Base-by-base conservation (phyloP, 2,329 filamentous ascomycete genomes). In the Chlorencoelia australis region DNA sequence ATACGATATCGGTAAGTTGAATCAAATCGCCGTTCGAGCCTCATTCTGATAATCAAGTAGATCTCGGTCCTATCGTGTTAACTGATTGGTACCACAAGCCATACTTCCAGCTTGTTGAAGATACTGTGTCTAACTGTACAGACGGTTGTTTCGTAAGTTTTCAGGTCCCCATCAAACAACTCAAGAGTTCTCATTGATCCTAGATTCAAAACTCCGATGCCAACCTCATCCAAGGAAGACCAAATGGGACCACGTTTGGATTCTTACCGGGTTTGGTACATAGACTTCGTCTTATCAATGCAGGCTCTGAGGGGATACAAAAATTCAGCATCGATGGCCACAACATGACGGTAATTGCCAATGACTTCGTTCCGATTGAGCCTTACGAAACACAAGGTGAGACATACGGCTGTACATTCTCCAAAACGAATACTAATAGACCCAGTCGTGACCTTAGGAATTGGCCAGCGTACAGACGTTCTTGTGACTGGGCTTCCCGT, bases 331-430 rank as follows among this genome's bases (percentile, higher is more conserved):
- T 59, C 16, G 66, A 73, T 34, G 67, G 66, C 1, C 51, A 68
- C 35, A 75, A 67, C 3, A 49, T 74, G 2, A 80, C 77, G 0
- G 71, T 69, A 5, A 65, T 85, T 32, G 78, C 79, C 57, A 83
- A 83, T 51, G 66, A 79, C 29, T 54, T 65, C 9, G 70, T 78
- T 0, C 71, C 73, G 1, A 62, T 79, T 8, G 50, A 71, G 36
- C 77, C 79, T 0, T 83, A 80, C 52, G 62, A 67, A 2, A 75
- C 75, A 0, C 61, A 70, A 8, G 66, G 73, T 5, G 60, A 81
- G 15, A 73, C 14, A 18, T 18, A 8, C 10, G 2, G 4, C 3
- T 25, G 10, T 25, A 9, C 22, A 25, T 10, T 25, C 10, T 25
- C 6, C 22, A 25, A 10, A 7, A 25, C 13, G 6, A 10, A 3